Conservation (phyloP, 2,329 filamentous ascomycete species). For the Incumbomyces delicatus region DNA sequence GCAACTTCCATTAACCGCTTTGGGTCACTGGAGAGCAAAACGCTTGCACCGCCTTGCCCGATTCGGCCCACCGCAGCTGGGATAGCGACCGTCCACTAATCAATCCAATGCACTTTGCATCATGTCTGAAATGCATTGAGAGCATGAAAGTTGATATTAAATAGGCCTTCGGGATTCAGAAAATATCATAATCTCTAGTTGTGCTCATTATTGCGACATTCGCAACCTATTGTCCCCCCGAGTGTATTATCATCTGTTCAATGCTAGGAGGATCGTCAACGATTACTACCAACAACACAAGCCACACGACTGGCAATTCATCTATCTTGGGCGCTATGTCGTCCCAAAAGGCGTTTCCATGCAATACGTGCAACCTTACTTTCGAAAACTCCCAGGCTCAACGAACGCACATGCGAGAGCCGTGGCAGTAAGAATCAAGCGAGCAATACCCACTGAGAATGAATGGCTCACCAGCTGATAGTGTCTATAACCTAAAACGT, state of each 20-base stretch:
- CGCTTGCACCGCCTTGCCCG: too few relatives aligned
- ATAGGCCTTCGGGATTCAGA: conserved; percentile 4
- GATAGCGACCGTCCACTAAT: too few relatives aligned
- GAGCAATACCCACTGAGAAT: conserved; percentile 1
- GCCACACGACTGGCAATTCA: conserved; percentile 6
- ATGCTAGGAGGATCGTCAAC: conserved; percentile 6
- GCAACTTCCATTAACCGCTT: too few relatives aligned
- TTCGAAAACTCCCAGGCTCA: conserved; percentile 19
- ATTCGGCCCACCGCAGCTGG: too few relatives aligned
- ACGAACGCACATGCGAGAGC: conserved; percentile 22
- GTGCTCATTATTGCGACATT: conserved; percentile 6
- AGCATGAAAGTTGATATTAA: conserved; percentile 8
- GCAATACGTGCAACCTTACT: conserved; percentile 16
- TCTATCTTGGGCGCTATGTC: conserved; percentile 4
- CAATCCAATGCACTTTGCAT: too few relatives aligned
- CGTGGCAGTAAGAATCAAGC: conserved; percentile 22
- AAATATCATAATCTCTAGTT: conserved; percentile 6
- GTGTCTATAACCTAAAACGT: conserved; percentile 17
- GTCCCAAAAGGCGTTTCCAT: conserved; percentile 8
- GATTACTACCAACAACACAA: conserved; percentile 5
- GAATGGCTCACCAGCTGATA: conserved; percentile 14
- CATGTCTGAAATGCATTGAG: too few relatives aligned
- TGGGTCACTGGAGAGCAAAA: too few relatives aligned
- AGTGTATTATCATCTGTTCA: conserved; percentile 4
- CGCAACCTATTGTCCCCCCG: conserved; percentile 3